Evolutionary conservation across 352 stramenopile genomes (phyloP).

Genomic region (Nothophytophthora sp.): DNA sequence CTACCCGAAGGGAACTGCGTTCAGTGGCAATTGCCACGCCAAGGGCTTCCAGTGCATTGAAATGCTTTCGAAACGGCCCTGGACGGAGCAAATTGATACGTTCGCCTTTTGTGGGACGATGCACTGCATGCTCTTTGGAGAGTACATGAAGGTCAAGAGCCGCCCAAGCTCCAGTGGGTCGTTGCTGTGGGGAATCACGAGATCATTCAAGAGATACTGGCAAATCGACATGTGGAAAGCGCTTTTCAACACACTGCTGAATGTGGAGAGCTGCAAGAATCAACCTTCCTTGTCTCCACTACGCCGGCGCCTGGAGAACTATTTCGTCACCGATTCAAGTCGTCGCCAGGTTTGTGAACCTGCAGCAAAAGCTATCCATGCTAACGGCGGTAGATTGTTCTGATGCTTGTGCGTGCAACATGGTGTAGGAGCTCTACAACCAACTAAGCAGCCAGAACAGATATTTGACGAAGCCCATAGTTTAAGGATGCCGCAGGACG

Average conservation of each 20-base stretch:
- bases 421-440: conserved; percentile 53
- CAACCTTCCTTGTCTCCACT: conserved; percentile 60
- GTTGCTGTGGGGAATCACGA: conserved; percentile 45
- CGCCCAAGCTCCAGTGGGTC: conserved; percentile 21
- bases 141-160: conserved; percentile 79
- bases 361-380: not conserved
- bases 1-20: conserved; percentile 59
- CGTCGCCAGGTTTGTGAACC: conserved; percentile 42
- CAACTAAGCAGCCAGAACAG: conserved; percentile 55
- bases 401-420: conserved; percentile 5
- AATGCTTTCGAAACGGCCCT: conserved; percentile 75
- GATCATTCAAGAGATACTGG: conserved; percentile 84
- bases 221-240: conserved; percentile 68
- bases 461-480: conserved; percentile 37
- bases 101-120: conserved; percentile 79
- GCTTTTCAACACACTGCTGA: conserved; percentile 74
- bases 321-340: conserved; percentile 41
- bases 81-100: conserved; percentile 85
- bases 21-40: conserved; percentile 76
- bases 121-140: conserved; percentile 84
- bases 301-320: conserved; percentile 52
- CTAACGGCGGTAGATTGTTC: not conserved
- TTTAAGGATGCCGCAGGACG: conserved; percentile 37
- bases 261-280: conserved; percentile 61
- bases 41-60: conserved; percentile 87